phyloP scores from a whole-genome alignment of 2,329 filamentous ascomycete species.

The Colletotrichum graminicola region DNA sequence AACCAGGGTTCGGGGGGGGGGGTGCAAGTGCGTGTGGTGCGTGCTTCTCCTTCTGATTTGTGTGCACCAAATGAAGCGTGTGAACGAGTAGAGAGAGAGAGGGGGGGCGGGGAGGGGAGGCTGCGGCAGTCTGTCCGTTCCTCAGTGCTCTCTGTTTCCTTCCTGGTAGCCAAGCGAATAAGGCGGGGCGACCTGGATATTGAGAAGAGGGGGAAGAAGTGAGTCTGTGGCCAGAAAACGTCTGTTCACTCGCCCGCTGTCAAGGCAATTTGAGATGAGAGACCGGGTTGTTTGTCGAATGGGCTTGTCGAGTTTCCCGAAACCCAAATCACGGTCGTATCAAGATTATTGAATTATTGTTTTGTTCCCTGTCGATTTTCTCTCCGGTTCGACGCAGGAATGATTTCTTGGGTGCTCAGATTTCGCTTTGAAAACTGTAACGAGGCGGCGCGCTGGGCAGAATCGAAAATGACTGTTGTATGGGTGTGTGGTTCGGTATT shows the following conservation, averaged over 20 bases:
- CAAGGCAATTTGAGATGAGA: conserved; percentile 39
- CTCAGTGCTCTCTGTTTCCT: conserved; percentile 17
- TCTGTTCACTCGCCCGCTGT: conserved; percentile 38
- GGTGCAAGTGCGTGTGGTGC: conserved; percentile 15
- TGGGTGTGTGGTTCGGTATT: conserved; percentile 11
- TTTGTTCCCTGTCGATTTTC: conserved; percentile 36
- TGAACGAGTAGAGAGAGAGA: not conserved
- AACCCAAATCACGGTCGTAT: conserved; percentile 38
- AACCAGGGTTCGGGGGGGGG: conserved; percentile 16
- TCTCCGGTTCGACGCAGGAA: conserved; percentile 1
- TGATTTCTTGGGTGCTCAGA: conserved; percentile 14
- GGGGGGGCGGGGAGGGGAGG: no score
- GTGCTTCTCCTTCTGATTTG: conserved; percentile 37
- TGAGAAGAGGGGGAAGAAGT: conserved; percentile 15
- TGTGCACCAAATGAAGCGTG: conserved; percentile 4
- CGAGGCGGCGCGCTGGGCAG: conserved; percentile 10
- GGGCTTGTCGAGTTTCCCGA: conserved; percentile 27
- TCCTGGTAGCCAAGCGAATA: conserved; percentile 30
- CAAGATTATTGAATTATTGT: conserved; percentile 40
- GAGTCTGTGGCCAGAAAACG: conserved; percentile 25
- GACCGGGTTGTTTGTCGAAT: conserved; percentile 40
- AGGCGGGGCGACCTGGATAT: conserved; percentile 32
- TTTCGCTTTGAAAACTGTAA: conserved; percentile 21
- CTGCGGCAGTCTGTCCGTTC: conserved; percentile 18
- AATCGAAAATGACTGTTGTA: conserved; percentile 25